phyloP scores from a whole-genome alignment of 768 basidiomycete genomes.

The Hypholoma sublateritium region DNA sequence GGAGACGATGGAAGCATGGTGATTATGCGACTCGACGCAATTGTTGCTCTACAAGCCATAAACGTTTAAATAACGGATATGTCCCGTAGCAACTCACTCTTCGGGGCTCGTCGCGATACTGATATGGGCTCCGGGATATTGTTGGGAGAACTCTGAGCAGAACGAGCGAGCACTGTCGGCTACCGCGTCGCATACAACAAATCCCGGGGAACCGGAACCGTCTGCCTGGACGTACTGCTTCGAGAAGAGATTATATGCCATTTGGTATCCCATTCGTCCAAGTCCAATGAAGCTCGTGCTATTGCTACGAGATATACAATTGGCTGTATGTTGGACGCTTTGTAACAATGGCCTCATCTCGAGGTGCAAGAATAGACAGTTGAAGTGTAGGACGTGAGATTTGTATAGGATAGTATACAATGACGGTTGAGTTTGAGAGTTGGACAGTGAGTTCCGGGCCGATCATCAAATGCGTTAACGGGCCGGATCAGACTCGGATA shows the following conservation, averaged over 20 bases:
- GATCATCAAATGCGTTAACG: too few species aligned
- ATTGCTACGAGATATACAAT: conserved; percentile 37
- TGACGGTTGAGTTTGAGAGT: too few species aligned
- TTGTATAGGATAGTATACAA: too few species aligned
- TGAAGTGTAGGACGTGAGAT: too few species aligned
- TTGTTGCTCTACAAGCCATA: conserved; percentile 50
- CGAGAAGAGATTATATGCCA: conserved; percentile 82
- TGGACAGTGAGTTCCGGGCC: too few species aligned
- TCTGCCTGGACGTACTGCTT: conserved; percentile 56
- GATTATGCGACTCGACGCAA: conserved; percentile 63
- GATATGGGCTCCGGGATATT: conserved; percentile 61
- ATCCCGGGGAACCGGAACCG: conserved; percentile 40
- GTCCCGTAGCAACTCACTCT: conserved; percentile 53
- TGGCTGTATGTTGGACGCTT: not conserved
- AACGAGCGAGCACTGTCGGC: conserved; percentile 60
- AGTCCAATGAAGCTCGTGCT: conserved; percentile 82
- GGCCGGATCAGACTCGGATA: too few species aligned
- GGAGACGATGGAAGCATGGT: conserved; percentile 95
- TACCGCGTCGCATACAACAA: conserved; percentile 79
- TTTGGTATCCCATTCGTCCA: conserved; percentile 86
- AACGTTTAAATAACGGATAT: not conserved
- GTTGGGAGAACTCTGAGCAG: conserved; percentile 47
- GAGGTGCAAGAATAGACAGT: not conserved
- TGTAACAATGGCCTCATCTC: not conserved
- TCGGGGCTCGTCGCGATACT: conserved; percentile 62